These are phyloP conservation scores for Calonectria hawksworthii DNA, from an alignment of 2,329 filamentous ascomycete species.

Conservation along the genomic window DNA sequence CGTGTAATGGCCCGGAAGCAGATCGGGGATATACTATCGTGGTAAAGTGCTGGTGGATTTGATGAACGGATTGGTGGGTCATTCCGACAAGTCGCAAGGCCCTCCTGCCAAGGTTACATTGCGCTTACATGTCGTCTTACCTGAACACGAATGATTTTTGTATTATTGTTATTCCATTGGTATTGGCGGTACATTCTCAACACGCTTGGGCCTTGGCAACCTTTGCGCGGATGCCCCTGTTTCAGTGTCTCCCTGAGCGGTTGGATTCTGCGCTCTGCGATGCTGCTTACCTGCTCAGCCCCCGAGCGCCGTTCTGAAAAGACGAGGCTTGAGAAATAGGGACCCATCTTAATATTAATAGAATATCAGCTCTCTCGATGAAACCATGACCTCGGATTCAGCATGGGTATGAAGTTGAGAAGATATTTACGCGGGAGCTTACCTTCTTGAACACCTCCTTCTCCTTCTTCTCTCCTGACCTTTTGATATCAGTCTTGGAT, in stretches of 20 bases:
- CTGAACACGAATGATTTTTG: background rate
- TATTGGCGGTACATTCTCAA: background rate
- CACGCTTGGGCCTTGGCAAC: background rate
- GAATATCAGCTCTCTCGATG: background rate
- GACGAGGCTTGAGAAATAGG: background rate
- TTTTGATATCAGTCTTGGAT: background rate
- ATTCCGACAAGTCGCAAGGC: background rate
- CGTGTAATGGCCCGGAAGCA: background rate
- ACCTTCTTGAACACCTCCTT: no score
- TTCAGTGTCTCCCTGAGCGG: background rate
- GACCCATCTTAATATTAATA: background rate
- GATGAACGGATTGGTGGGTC: background rate
- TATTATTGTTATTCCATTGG: background rate
- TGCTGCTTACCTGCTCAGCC: background rate
- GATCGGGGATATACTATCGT: background rate
- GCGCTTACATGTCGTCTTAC: conserved; percentile 3
- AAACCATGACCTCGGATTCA: background rate
- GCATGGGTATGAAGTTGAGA: background rate
- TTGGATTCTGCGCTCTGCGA: background rate
- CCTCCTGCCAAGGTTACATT: background rate
- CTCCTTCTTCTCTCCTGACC: background rate
- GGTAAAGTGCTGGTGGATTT: background rate
- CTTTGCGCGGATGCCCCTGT: background rate
- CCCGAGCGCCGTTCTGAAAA: background rate
- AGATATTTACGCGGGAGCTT: background rate